Conservation (phyloP, 441 rosid genomes). For the Sinapis alba region DNA sequence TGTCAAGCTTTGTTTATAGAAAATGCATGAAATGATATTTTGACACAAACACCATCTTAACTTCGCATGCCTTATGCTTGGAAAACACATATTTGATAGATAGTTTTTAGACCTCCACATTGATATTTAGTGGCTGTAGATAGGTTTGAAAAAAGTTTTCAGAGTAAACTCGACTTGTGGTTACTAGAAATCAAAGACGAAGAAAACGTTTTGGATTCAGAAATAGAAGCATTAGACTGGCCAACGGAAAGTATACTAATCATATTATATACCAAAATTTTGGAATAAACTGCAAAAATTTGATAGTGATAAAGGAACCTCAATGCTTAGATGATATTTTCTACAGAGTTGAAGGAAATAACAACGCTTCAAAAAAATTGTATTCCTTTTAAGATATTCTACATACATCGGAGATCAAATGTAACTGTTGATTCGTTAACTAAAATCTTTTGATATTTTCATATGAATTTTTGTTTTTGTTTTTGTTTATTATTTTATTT, state of each 20-base stretch:
- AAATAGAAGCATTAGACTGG: too few relatives aligned
- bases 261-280: too few relatives aligned
- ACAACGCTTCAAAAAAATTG: background rate
- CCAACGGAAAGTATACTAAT: background rate
- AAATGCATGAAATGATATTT: background rate
- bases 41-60: background rate
- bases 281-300: background rate
- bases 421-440: too few relatives aligned
- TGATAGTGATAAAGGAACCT: background rate
- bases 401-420: too few relatives aligned
- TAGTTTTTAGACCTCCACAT: background rate
- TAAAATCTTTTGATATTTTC: too few relatives aligned
- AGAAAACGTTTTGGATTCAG: background rate
- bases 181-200: background rate
- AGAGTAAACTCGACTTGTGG: background rate
- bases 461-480: too few relatives aligned
- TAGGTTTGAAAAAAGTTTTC: background rate
- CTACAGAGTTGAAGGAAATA: background rate
- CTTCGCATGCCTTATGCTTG: background rate
- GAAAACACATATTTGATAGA: background rate
- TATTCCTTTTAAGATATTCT: too few relatives aligned
- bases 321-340: background rate
- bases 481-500: too few relatives aligned
- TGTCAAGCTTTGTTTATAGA: background rate
- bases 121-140: background rate